phyloP scores from a whole-genome alignment of 306 rosid genomes.

The Fragaria ananassa region DNA sequence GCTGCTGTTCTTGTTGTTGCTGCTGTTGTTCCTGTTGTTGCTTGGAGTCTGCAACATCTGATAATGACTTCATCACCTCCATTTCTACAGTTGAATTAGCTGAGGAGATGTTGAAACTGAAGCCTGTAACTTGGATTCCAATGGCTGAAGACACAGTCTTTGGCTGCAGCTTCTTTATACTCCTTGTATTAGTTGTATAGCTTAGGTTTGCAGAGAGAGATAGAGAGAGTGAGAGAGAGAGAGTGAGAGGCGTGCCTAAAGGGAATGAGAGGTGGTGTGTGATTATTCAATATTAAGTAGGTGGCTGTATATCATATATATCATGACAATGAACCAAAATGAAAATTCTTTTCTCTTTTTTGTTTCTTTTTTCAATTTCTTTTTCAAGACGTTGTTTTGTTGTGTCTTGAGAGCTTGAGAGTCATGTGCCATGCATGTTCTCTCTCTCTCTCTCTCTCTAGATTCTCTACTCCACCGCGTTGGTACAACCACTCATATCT shows the following conservation, averaged over 20 bases:
- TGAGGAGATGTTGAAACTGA: not conserved
- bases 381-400: slow-evolving; percentile 18
- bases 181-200: not conserved
- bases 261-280: slow-evolving; percentile 39
- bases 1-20: not conserved
- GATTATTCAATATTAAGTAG: slow-evolving; percentile 38
- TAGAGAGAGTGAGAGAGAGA: slow-evolving; percentile 6
- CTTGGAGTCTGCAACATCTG: slow-evolving; percentile 24
- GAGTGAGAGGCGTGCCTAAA: slow-evolving; percentile 29
- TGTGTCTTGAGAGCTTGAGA: not conserved
- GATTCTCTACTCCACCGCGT: slow-evolving; percentile 58
- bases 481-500: slow-evolving; percentile 64
- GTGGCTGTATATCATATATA: slow-evolving; percentile 16
- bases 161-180: not conserved
- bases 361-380: not conserved
- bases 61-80: slow-evolving; percentile 42
- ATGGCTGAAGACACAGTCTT: not conserved
- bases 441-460: slow-evolving; percentile 20
- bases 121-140: not conserved
- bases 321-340: not conserved
- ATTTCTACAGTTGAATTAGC: not conserved
- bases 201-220: not conserved
- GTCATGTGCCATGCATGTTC: slow-evolving; percentile 27
- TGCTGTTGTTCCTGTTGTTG: slow-evolving; percentile 19
- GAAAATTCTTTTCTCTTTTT: not conserved